Evolutionary conservation across 345 rosid genomes (phyloP), one percentile per base, ranked within the genome.

Genomic region (Hibiscus syriacus): DNA sequence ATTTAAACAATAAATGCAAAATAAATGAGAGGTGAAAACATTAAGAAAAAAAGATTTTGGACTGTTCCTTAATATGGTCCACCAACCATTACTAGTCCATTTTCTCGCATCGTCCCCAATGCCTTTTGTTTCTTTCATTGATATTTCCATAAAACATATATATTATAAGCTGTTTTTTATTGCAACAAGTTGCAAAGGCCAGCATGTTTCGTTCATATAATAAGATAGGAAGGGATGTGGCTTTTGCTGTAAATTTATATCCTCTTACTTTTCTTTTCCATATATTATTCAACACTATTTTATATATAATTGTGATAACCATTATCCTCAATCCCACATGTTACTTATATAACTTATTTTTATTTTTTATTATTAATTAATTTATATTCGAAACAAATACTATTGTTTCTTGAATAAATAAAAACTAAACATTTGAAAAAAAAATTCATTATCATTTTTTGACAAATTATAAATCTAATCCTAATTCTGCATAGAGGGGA

Each of bases 181-280:
- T 32, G 46, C 46, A 58, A 32, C 64, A 59, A 59, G 46, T 59
- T 59, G 64, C 62, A 59, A 9, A 46, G 27, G 46, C 64, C 64
- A 59, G 13, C 64, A 59, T 34, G 64, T 20, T 36, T 7, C 8
- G 9, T 52, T 52, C 55, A 59, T 59, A 34, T 20, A 59, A 27
- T 11, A 34, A 19, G 46, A 59, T 59, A 59, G 3, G 46, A 11
- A 11, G 43, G 14, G 27, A 59, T 36, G 46, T 11, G 27, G 5
- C 55, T 52, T 59, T 46, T 36, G 9, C 48, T 10, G 36, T 34
- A 20, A 34, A 17, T 34, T 58, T 17, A 45, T 53, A 11, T 8
- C 8, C 55, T 48, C 39, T n/a, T 14, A 46, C 52, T n/a, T 20
- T 52, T 19, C 13, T 50, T 50, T 19, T 22, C 27, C 6, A 49